Percentiles rank a stretch among this genome's conserved stretches.
Conservation (phyloP, 2,329 filamentous ascomycete genomes). For the Magnaporthales sp. region DNA sequence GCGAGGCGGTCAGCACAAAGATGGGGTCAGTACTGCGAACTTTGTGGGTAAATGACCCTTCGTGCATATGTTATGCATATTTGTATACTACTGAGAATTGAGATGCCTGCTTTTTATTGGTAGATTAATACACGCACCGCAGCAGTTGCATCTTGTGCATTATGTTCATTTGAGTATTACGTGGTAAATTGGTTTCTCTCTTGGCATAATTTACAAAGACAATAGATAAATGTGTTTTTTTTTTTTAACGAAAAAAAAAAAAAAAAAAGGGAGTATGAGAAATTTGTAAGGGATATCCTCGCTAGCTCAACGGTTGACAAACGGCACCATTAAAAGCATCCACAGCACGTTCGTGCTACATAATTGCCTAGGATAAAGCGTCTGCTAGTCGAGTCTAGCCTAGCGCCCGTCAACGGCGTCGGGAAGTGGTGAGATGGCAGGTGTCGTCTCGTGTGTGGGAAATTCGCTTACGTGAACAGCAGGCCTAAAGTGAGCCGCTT, state of each 20-base stretch:
- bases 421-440: background rate
- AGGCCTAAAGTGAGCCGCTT: background rate
- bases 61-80: background rate
- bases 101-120: background rate
- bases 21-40: background rate
- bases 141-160: background rate
- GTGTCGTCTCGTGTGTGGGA: background rate
- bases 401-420: background rate
- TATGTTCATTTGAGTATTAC: background rate
- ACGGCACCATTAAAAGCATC: background rate
- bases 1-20: background rate
- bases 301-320: background rate
- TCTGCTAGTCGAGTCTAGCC: too few relatives aligned
- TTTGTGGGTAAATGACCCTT: background rate
- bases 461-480: background rate
- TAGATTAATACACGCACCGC: background rate
- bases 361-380: too few relatives aligned
- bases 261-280: too few relatives aligned
- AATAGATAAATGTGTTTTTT: background rate
- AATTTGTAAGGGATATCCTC: background rate
- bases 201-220: background rate
- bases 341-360: background rate
- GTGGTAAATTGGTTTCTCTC: background rate
- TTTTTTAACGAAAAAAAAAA: too few relatives aligned
- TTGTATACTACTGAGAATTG: background rate